Percentiles rank a stretch among this genome's conserved stretches.
Evolutionary conservation across 106 monocot species (phyloP).

Genomic region (Amphibolis antarctica): DNA sequence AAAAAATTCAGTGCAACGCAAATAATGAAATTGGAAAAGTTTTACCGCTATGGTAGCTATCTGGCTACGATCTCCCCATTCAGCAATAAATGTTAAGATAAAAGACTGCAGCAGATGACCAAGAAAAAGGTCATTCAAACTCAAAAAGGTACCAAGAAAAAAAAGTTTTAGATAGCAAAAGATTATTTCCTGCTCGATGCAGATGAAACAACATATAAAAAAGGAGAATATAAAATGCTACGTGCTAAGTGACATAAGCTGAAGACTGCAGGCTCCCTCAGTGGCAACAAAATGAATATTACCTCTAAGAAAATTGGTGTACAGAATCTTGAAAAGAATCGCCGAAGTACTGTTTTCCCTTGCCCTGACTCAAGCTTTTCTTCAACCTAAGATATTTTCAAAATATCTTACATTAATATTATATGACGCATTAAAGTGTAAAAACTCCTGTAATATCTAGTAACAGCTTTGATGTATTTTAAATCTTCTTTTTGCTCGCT

Average conservation of each 20-base stretch:
- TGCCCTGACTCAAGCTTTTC: constrained; percentile 88
- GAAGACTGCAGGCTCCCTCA: background rate
- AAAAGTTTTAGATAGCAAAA: too few species aligned
- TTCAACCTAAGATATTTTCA: constrained; percentile 50
- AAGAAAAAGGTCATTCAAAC: background rate
- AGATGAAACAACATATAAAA: too few species aligned
- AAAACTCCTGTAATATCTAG: too few species aligned
- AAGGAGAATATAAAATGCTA: too few species aligned
- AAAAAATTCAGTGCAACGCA: too few species aligned
- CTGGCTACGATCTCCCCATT: constrained; percentile 95
- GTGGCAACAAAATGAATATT: background rate
- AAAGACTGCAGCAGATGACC: constrained; percentile 49
- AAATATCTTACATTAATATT: background rate
- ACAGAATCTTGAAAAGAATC: constrained; percentile 82
- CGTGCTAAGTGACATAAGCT: too few species aligned
- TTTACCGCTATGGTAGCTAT: constrained; percentile 92
- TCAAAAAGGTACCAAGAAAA: too few species aligned
- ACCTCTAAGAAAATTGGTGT: constrained; percentile 97
- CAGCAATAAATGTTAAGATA: constrained; percentile 84
- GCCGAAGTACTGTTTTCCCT: constrained; percentile 59
- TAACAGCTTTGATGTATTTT: too few species aligned
- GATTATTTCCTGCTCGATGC: too few species aligned
- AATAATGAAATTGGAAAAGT: background rate
- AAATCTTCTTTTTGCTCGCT: too few species aligned
- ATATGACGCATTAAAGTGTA: too few species aligned